Evolutionary conservation across 1,139 yeast genomes (phyloP).

Genomic region (Scheffersomyces illinoinensis): DNA sequence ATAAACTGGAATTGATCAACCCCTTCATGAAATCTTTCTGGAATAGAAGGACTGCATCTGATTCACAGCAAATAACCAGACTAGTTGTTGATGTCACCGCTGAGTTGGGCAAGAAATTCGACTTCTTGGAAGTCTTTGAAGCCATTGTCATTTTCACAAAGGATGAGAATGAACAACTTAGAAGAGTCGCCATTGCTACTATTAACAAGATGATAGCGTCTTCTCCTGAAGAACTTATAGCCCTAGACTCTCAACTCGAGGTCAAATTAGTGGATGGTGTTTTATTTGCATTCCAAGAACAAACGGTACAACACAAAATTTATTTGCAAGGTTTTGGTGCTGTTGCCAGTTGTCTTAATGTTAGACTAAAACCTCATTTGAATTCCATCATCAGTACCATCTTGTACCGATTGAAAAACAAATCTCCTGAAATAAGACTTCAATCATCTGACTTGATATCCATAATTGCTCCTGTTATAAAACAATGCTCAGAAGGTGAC

Average conservation of each 20-base stretch:
- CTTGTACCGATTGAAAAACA: conserved; percentile 72
- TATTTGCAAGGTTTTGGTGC: conserved; percentile 68
- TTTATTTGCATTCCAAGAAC: conserved; percentile 83
- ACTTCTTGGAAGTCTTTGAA: conserved; percentile 62
- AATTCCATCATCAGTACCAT: conserved; percentile 74
- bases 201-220: conserved; percentile 35
- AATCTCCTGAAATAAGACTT: conserved; percentile 72
- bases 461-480: conserved; percentile 66
- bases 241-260: conserved; percentile 49
- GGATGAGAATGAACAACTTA: conserved; percentile 79
- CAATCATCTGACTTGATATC: conserved; percentile 83
- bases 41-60: conserved; percentile 70
- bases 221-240: conserved; percentile 36
- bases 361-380: conserved; percentile 70
- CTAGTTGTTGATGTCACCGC: conserved; percentile 76
- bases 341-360: conserved; percentile 66
- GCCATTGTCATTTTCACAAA: conserved; percentile 60
- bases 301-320: conserved; percentile 51
- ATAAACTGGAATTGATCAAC: conserved; percentile 48
- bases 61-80: conserved; percentile 44
- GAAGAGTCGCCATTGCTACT: conserved; percentile 79
- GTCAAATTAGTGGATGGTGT: conserved; percentile 77
- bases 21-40: conserved; percentile 76
- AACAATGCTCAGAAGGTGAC: conserved; percentile 49
- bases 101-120: conserved; percentile 66